Conservation (phyloP, 345 rosid genomes). For the Capsella bursapastoris region DNA sequence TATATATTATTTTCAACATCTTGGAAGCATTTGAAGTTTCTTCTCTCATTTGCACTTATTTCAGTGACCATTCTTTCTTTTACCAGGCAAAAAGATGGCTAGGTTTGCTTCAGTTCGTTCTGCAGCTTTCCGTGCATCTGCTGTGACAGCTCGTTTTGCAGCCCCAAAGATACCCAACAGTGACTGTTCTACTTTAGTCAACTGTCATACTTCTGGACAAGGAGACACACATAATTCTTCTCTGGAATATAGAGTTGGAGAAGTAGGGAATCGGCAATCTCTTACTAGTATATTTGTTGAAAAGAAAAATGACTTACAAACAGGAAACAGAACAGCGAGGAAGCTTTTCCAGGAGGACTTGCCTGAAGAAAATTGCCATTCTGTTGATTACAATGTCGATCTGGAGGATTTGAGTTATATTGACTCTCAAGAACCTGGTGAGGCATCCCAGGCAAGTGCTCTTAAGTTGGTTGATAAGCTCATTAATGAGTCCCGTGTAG, state of each 20-base stretch:
- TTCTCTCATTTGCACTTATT: conserved; percentile 21
- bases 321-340: conserved; percentile 53
- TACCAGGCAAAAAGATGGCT: conserved; percentile 36
- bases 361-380: conserved; percentile 38
- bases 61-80: not conserved
- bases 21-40: conserved; percentile 22
- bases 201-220: conserved; percentile 50
- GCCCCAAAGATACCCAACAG: conserved; percentile 36
- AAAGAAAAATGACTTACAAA: conserved; percentile 40
- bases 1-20: not conserved
- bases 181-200: conserved; percentile 34
- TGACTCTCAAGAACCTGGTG: conserved; percentile 92
- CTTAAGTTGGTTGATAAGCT: conserved; percentile 74
- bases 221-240: conserved; percentile 30
- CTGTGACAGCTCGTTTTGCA: conserved; percentile 55
- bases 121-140: conserved; percentile 74
- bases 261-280: conserved; percentile 44
- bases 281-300: conserved; percentile 36
- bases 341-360: conserved; percentile 62
- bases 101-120: conserved; percentile 75
- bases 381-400: conserved; percentile 10
- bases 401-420: conserved; percentile 60
- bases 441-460: conserved; percentile 71
- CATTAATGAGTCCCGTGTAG: conserved; percentile 56
- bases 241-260: conserved; percentile 37